Percentiles rank a stretch among this genome's conserved stretches.
Evolutionary conservation across 208 protist species (phyloP).

Genomic region (Trypanosoma scelopori): DNA sequence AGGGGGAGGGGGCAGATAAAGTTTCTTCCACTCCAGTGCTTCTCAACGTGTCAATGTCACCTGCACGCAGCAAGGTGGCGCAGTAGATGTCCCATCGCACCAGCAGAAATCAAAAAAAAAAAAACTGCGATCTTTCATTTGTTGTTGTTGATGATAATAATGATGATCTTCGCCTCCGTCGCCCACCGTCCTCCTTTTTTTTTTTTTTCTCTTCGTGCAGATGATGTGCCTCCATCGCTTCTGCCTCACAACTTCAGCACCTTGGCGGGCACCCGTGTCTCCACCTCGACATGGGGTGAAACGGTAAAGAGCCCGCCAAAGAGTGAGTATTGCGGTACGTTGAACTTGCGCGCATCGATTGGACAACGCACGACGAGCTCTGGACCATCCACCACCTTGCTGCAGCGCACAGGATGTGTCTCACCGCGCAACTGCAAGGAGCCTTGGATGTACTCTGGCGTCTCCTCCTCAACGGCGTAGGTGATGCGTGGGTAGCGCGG

Average conservation of each 20-base stretch:
- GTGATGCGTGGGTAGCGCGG: conserved; percentile 66
- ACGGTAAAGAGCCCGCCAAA: conserved; percentile 76
- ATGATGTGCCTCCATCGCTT: too few relatives aligned
- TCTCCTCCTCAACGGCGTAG: conserved; percentile 58
- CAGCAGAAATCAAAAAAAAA: too few relatives aligned
- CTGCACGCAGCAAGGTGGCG: background rate
- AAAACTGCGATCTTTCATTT: too few relatives aligned
- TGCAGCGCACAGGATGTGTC: conserved; percentile 53
- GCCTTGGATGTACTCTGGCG: conserved; percentile 39
- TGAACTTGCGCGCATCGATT: conserved; percentile 55
- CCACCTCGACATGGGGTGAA: conserved; percentile 69
- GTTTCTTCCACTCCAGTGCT: too few relatives aligned
- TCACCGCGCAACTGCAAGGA: conserved; percentile 62
- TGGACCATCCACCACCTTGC: conserved; percentile 61
- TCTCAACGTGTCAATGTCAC: too few relatives aligned
- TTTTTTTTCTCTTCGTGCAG: background rate
- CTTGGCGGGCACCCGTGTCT: conserved; percentile 72
- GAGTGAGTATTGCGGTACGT: conserved; percentile 52
- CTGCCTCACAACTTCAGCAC: conserved; percentile 42
- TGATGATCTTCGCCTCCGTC: background rate
- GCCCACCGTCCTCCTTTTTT: background rate
- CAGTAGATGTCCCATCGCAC: background rate
- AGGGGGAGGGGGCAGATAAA: too few relatives aligned
- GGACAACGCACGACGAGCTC: conserved; percentile 84
- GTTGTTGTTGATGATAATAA: too few relatives aligned